Percentiles rank a stretch among this genome's conserved stretches.
These are phyloP conservation scores for Barbarea vulgaris DNA, from an alignment of 345 rosid species.

Conservation along the genomic window DNA sequence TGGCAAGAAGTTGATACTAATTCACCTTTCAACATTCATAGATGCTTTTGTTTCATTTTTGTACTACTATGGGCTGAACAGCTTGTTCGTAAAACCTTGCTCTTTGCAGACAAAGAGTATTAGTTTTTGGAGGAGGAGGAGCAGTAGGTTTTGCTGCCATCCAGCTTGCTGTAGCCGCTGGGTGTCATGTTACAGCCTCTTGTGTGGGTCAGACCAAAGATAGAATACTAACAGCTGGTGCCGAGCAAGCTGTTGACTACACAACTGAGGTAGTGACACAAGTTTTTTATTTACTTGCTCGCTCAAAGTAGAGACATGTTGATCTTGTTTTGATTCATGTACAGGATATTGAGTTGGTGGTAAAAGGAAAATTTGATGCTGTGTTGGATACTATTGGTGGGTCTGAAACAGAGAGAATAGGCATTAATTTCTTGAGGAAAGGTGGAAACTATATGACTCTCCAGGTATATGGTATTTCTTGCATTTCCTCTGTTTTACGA, in stretches of 20 bases:
- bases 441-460: slow-evolving; percentile 97
- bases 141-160: slow-evolving; percentile 95
- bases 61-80: background rate
- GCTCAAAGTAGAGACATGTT: slow-evolving; percentile 8
- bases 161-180: slow-evolving; percentile 77
- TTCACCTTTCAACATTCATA: background rate
- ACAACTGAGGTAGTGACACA: slow-evolving; percentile 58
- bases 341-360: slow-evolving; percentile 80
- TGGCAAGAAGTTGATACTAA: slow-evolving; percentile 2
- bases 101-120: slow-evolving; percentile 69
- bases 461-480: slow-evolving; percentile 50
- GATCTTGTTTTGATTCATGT: slow-evolving; percentile 14
- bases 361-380: slow-evolving; percentile 85
- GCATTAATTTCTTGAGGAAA: slow-evolving; percentile 70
- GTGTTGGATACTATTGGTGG: slow-evolving; percentile 96
- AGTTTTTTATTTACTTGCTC: slow-evolving; percentile 12
- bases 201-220: slow-evolving; percentile 74
- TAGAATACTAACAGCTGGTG: slow-evolving; percentile 71
- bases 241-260: slow-evolving; percentile 90
- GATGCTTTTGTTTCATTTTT: slow-evolving; percentile 1
- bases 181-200: slow-evolving; percentile 79
- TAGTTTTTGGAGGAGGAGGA: slow-evolving; percentile 92
- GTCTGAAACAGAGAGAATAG: slow-evolving; percentile 80
- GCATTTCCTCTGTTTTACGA: background rate
- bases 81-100: background rate